A percentile compares a stretch with the other conserved stretches of the same genome.
Evolutionary conservation across 257 asterid species (phyloP).

Genomic region (Solanum stenotomum): DNA sequence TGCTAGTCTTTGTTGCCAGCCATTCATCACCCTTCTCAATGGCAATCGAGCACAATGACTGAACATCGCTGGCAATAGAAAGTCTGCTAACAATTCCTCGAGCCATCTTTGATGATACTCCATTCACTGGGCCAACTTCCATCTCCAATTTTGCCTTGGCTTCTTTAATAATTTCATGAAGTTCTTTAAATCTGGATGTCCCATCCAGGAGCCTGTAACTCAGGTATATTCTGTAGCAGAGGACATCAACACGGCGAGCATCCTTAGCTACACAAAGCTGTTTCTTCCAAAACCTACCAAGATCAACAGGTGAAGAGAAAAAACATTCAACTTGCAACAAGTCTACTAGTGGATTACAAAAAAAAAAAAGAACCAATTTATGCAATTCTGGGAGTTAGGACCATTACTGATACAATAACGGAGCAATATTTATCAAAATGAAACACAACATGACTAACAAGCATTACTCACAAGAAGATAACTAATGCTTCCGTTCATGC

Average conservation of each 20-base stretch:
- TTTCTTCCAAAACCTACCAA: constrained; percentile 79
- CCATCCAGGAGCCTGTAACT: constrained; percentile 78
- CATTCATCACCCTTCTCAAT: constrained; percentile 69
- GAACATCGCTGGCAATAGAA: constrained; percentile 66
- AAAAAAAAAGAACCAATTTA: not conserved
- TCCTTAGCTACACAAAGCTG: constrained; percentile 78
- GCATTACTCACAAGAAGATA: not conserved
- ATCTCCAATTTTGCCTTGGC: constrained; percentile 75
- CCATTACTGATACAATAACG: not conserved
- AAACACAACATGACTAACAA: not conserved
- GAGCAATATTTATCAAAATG: not conserved
- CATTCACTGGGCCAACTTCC: constrained; percentile 80
- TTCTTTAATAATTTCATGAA: constrained; percentile 62
- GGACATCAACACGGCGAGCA: constrained; percentile 78
- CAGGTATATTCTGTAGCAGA: constrained; percentile 67
- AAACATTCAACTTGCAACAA: not conserved
- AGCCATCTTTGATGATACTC: constrained; percentile 85
- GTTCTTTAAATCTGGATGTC: constrained; percentile 66
- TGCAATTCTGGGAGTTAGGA: not conserved
- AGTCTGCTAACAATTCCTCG: constrained; percentile 87
- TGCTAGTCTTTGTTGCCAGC: constrained; percentile 33
- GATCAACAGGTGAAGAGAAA: not conserved
- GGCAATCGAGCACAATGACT: constrained; percentile 70
- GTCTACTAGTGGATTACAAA: not conserved
- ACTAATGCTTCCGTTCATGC: not conserved